Evolutionary conservation across 352 stramenopile genomes (phyloP), one percentile per base, ranked within the genome.

Genomic region (Phytophthora crassamura): DNA sequence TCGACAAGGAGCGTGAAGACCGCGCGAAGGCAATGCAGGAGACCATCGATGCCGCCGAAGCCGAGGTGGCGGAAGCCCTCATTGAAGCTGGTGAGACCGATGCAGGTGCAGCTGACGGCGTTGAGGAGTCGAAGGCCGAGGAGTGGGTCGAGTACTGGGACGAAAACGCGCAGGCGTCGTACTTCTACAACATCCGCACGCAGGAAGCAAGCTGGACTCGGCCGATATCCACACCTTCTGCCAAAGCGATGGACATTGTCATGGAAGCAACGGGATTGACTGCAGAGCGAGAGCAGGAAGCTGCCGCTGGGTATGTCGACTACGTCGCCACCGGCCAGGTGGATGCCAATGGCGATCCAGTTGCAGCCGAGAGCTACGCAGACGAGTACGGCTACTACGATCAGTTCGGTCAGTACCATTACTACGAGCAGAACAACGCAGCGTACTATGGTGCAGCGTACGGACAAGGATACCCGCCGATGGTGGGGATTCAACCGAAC

Each of bases 61-160:
- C 81, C 0, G 76, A 90, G 56, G 70, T 90, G 36, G 74, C 70
- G 1, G 66, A 86, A 38, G 80, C 70, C 0, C 61, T 89, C 7
- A 65, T 49, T 28, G 56, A 67, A 40, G 59, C 36, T 22, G 61
- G 51, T 6, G 51, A 79, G n/a, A 34, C n/a, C 2, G 64, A 34
- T 7, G 47, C 48, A 9, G 53, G 30, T 7, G 60, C 47, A 22
- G 58, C 25, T 25, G 65, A 67, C 10, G 48, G 2, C n/a, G 55
- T 30, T 3, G 45, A 57, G 0, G 54, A 47, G 10, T 39, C 47
- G 4, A 79, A 59, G 20, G 53, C 72, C 7, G 84, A 90, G 6
- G 84, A 96, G 42, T 97, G 89, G 89, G 84, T 95, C 59, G 86
- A 97, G 59, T 96, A 95, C 66, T 96, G 88, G 89, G 89, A 97